Base-by-base conservation (phyloP, 371 early-diverging fungal species). In the Umbelopsis sp. region DNA sequence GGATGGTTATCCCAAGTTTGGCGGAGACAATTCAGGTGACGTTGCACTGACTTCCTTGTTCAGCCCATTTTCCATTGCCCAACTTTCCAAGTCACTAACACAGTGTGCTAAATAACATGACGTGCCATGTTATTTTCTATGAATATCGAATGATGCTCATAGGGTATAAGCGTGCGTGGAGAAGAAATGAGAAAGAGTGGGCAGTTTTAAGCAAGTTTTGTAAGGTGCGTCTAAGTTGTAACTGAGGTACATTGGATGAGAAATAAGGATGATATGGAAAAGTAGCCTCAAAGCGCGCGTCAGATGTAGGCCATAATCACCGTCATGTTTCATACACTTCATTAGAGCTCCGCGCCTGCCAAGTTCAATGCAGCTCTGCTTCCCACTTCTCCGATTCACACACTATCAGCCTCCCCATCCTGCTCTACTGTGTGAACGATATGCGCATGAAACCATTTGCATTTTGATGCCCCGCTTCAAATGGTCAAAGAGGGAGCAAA, bases 11-110 rank as follows among this genome's bases (percentile, higher is more conserved):
- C 57, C 57, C 35, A 57, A n/a, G 20, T 18, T 57, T 29, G 57
- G 57, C 57, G 57, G 57, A 57, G 57, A 57, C 57, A 57, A 57
- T 57, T 57, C 57, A 57, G 57, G 57, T 57, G 57, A 57, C 57
- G 57, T 57, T 57, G 57, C 35, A 35, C 57, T 57, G 57, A 57
- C 57, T 57, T 57, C 35, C 57, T 1, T 20, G 22, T 18, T 57
- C 57, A 57, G 57, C 57, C 57, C 57, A 57, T 35, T 57, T 57
- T 35, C 29, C 57, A 41, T 41, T 41, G 41, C 41, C 41, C 41
- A 41, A 41, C 41, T 12, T 41, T 29, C 14, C 57, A 57, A 57
- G 32, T 14, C 35, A 25, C 35, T 18, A 57, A 2, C 32, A 35
- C 41, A 41, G 41, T 41, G 41, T 41, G 41, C 41, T 18, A 14